Evolutionary conservation across 148 eudicot genomes (phyloP), one percentile per base, ranked within the genome.

Genomic region (Dianthus caryophyllus): DNA sequence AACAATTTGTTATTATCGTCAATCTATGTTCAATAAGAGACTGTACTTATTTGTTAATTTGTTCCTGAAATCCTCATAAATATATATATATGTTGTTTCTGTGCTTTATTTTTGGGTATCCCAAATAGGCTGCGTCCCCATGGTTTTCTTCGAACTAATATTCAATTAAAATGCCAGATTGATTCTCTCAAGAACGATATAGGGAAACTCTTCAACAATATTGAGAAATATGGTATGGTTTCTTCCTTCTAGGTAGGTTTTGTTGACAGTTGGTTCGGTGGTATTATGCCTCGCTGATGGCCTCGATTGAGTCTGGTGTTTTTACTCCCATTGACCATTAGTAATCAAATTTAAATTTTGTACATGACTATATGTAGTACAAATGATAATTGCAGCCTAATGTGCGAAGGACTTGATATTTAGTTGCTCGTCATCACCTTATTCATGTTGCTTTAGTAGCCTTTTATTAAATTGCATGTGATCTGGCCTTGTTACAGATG

Each of bases 151-250:
- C 69, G 27, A 75, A 52, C 29, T 38, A 16, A 39, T 44, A 24
- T 59, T 31, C 15, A 13, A 44, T 52, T 36, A 9, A 41, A 41
- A 59, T 69, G 78, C 74, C 96, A 94, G 99, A 83, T 90, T 79
- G 84, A 73, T 33, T 61, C 86, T 9, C 73, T 94, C 64, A 83
- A 79, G 78, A 90, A 83, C 70, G 96, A 83, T 71, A 77, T 90
- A 50, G 68, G 76, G 72, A 94, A 90, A 81, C 96, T 94, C 48
- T 88, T 94, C 74, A 97, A 90, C 79, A 77, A 84, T 31, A 67
- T 80, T 77, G 97, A 90, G 75, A 90, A 84, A 74, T 90, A 94
- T 72, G 99, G 97, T 94, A 82, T 39, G 88, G 80, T 57, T 46
- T 29, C 10, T 4, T 41, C 1, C 10, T 41, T 41, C 10, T 4